phyloP scores from a whole-genome alignment of 352 stramenopile genomes.

The Phytopythium aichiense region DNA sequence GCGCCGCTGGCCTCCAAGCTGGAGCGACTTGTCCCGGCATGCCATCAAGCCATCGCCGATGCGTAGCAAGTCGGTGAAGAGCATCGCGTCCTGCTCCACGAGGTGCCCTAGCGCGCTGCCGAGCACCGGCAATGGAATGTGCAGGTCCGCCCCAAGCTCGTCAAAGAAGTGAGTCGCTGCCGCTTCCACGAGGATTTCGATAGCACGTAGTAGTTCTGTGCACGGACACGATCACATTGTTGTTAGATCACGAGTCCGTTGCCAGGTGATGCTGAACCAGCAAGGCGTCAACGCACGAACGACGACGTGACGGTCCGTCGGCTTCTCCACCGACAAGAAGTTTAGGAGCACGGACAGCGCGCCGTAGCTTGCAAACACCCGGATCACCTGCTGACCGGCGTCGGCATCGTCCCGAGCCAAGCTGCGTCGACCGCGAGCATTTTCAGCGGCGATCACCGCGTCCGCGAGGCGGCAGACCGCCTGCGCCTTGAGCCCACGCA shows the following conservation, averaged over 20 bases:
- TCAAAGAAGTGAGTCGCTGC: slow-evolving; percentile 7
- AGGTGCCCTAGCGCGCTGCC: slow-evolving; percentile 35
- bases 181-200: slow-evolving; percentile 25
- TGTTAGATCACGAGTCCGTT: neutral
- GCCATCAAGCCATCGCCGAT: slow-evolving; percentile 33
- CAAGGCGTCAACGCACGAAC: slow-evolving; percentile 23
- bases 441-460: slow-evolving; percentile 14
- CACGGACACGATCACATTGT: neutral
- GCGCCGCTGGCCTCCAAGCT: neutral
- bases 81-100: slow-evolving; percentile 27
- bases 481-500: slow-evolving; percentile 18
- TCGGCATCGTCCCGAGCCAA: slow-evolving; percentile 8
- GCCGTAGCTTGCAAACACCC: slow-evolving; percentile 21
- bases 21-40: slow-evolving; percentile 3
- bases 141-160: slow-evolving; percentile 8
- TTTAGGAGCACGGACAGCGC: slow-evolving; percentile 30
- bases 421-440: neutral
- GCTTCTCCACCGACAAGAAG: slow-evolving; percentile 24
- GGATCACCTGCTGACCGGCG: slow-evolving; percentile 16
- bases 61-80: slow-evolving; percentile 42
- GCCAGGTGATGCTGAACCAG: neutral
- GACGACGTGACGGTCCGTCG: slow-evolving; percentile 24
- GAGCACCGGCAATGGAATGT: slow-evolving; percentile 32
- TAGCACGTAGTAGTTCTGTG: slow-evolving; percentile 22
- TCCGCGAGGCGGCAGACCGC: slow-evolving; percentile 16